Base-by-base conservation (phyloP, 139 green algal genomes). In the Chlorella sp. region DNA sequence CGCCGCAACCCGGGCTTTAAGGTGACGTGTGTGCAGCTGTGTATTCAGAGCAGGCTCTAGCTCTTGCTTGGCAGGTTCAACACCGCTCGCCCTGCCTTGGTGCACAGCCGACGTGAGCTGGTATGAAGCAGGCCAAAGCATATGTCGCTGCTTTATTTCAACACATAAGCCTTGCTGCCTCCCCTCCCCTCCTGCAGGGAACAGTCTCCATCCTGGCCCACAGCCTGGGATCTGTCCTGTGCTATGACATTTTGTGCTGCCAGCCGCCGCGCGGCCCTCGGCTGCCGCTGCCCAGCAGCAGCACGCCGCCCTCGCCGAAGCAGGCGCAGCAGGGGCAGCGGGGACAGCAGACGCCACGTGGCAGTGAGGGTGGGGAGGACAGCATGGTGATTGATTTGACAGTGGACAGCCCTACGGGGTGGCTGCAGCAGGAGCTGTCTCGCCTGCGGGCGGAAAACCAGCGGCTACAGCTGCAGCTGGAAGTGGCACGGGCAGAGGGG, bases 191-290 rank as follows among this genome's bases (percentile, higher is more conserved):
- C 21, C 60, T 30, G 16, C 60, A 67, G 60, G 60, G 60, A 18
- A 67, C 20, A 16, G 21, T n/a, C 60, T 67, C 23, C 60, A n/a
- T 67, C 30, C 73, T 95, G 55, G 94, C 94, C 4, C 94, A 97
- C 78, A 93, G 86, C 18, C 85, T 97, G 38, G 94, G 94, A 32
- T 89, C 83, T n/a, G 91, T 97, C 30, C 89, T 97, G 23, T 88
- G 78, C 60, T 95, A 92, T 68, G 94, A 97, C 81, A 87, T 97
- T 38, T 88, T 97, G 30, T 96, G 89, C 75, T 90, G 94, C 71
- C 94, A 97, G 80, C 79, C 79, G 38, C 57, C 39, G 16, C 20
- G 63, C 63, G 0, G 36, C 41, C 41, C 65, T 5, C 30, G 21
- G 23, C 30, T 41, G 28, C 15, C 68, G 9, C 28, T 23, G 56